Evolutionary conservation across 2,329 filamentous ascomycete species (phyloP), one percentile per base, ranked within the genome.

Genomic region (Monosporascus cannonballus): DNA sequence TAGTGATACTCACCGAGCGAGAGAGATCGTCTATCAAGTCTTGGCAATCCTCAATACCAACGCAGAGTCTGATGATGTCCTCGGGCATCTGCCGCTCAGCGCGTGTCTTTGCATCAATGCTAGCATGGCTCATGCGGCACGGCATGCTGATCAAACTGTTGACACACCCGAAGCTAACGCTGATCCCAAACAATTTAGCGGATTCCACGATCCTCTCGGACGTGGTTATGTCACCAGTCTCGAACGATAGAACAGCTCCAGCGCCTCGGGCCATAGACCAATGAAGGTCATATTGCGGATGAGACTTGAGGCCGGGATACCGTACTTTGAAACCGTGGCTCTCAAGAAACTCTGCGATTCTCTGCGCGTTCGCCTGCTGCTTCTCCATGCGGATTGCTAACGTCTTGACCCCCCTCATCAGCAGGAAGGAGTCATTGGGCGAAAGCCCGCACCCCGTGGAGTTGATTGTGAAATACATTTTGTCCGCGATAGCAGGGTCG

Each of bases 141-240:
- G 94, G 93, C 93, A 99, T 96, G 75, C 92, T 96, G 72, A 99
- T 99, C 69, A 99, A 76, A 68, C 90, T 96, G 76, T 99, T 99
- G 60, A 99, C 94, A 69, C 94, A 97, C 47, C 94, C 94, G 68
- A 99, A 99, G 66, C 90, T 96, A 54, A 99, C 94, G 60, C 89
- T 95, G 62, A 99, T 99, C 36, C 89, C 91, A 85, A 90, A 99
- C 34, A 99, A 77, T 59, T 89, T 84, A 2, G 94, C 89, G 30
- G 89, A 89, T 73, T 97, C 94, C 5, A 99, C 94, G 63, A 99
- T 96, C 39, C 92, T 83, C 74, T 96, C 90, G 4, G 89, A 95
- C 34, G 96, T 73, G 7, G 78, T 75, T 2, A 91, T 76, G 64
- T 96, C 89, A 9, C 94, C 94, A 0, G 94, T 99, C 75, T 99